phyloP scores from a whole-genome alignment of 768 basidiomycete species.

The Podaxis sp. region DNA sequence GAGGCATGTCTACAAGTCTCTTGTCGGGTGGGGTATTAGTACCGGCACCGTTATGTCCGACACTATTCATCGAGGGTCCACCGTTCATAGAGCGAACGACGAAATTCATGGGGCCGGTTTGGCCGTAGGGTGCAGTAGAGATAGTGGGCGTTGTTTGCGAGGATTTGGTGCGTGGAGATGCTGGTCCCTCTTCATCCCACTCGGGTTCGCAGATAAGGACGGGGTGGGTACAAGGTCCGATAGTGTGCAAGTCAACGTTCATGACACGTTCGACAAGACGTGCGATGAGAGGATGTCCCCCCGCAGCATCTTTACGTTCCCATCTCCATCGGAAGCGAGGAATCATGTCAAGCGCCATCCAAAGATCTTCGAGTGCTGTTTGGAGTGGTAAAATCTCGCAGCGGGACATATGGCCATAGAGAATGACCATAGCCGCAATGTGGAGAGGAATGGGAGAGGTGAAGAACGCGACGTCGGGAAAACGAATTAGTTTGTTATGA shows the following conservation, averaged over 20 bases:
- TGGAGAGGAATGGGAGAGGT: constrained; percentile 87
- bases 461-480: constrained; percentile 86
- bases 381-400: constrained; percentile 64
- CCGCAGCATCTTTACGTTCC: constrained; percentile 81
- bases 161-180: constrained; percentile 35
- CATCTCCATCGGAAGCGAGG: constrained; percentile 91
- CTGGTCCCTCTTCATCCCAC: constrained; percentile 47
- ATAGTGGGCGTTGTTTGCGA: constrained; percentile 46
- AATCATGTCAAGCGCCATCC: constrained; percentile 86
- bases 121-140: constrained; percentile 26
- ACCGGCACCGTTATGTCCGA: constrained; percentile 29
- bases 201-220: constrained; percentile 51
- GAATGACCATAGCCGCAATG: constrained; percentile 89
- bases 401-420: constrained; percentile 83
- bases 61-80: constrained; percentile 23
- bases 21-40: constrained; percentile 38
- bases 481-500: constrained; percentile 80
- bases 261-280: constrained; percentile 82
- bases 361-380: constrained; percentile 77
- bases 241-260: constrained; percentile 65
- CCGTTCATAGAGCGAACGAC: constrained; percentile 36
- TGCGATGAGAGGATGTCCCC: constrained; percentile 81
- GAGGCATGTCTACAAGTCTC: constrained; percentile 65
- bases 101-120: constrained; percentile 23
- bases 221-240: constrained; percentile 45